phyloP scores from a whole-genome alignment of 495 filamentous ascomycete genomes.

The Wilcoxina mikolae region DNA sequence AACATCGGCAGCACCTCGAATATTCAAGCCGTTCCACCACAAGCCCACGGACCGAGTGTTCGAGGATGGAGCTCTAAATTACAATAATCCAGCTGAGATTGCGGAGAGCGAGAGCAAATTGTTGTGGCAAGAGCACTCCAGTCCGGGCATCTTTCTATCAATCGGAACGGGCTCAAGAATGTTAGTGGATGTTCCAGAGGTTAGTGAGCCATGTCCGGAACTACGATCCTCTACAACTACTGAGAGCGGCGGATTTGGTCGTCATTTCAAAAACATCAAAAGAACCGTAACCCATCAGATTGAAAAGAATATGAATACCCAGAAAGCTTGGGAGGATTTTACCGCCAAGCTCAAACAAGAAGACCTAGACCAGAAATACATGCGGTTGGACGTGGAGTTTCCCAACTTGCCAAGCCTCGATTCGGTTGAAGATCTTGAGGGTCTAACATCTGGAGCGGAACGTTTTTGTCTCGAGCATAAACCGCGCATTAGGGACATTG shows the following conservation, averaged over 20 bases:
- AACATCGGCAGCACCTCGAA: constrained; percentile 33
- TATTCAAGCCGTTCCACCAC: constrained; percentile 33
- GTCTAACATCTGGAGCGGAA: not conserved
- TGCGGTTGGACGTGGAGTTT: not conserved
- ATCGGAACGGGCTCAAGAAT: constrained; percentile 28
- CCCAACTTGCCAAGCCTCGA: not conserved
- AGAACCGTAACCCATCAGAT: not conserved
- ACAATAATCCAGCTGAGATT: constrained; percentile 28
- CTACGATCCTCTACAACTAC: too few relatives aligned
- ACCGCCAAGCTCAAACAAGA: not conserved
- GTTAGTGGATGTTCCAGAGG: not conserved
- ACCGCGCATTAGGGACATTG: not conserved
- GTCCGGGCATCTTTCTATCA: constrained; percentile 29
- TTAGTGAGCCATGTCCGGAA: not conserved
- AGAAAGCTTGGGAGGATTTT: not conserved
- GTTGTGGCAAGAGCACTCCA: constrained; percentile 22
- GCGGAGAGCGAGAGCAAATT: constrained; percentile 26
- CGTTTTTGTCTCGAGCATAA: not conserved
- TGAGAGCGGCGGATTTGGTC: not conserved
- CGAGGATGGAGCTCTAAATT: constrained; percentile 4
- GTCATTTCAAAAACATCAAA: not conserved
- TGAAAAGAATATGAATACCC: not conserved
- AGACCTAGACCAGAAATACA: not conserved
- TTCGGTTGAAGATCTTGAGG: not conserved
- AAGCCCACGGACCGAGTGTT: constrained; percentile 19